Evolutionary conservation across 768 basidiomycete species (phyloP), one percentile per base, ranked within the genome.

Genomic region (Kwoniella newhampshirensis): DNA sequence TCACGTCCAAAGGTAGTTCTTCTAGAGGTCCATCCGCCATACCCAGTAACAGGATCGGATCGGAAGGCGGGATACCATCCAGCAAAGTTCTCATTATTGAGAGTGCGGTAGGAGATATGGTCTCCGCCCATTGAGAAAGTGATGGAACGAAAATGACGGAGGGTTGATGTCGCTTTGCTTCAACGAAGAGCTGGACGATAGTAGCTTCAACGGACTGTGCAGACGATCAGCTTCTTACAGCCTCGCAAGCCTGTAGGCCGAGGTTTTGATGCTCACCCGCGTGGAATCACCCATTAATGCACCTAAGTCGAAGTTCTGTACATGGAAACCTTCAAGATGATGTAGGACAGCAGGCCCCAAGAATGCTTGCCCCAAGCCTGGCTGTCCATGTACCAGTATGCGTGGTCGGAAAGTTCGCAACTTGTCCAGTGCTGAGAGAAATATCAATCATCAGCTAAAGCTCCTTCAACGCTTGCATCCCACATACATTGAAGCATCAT

Each of bases 81-180:
- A 99, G 84, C 84, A 97, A 87, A 1, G 92, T 85, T 40, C 86
- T 86, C 30, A 97, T 84, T 0, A 91, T 94, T 2, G 87, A 82
- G 9, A 91, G 82, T 0, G 91, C 82, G 0, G 87, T 86, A 64
- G 97, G 92, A 0, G 87, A 83, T 21, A 98, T 83, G 2, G 91
- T 85, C 0, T 85, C 80, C 62, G 87, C 88, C 92, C 93, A 98
- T 0, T 86, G 83, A 1, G 84, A 68, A 5, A 99, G 82, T 1
- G 90, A 88, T 0, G 94, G 94, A 27, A 99, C 89, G 75, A 93
- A 98, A 45, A 99, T 83, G 35, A 98, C 87, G 0, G 91, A 92
- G 0, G 96, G 96, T 66, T 94, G 92, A 73, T 96, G 90, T 25
- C 94, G 86, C 73, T 97, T 98, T 0, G 94, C 96, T 75, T 99